Evolutionary conservation across 2,329 filamentous ascomycete genomes (phyloP).

Genomic region (Ceratocystis harringtonii): DNA sequence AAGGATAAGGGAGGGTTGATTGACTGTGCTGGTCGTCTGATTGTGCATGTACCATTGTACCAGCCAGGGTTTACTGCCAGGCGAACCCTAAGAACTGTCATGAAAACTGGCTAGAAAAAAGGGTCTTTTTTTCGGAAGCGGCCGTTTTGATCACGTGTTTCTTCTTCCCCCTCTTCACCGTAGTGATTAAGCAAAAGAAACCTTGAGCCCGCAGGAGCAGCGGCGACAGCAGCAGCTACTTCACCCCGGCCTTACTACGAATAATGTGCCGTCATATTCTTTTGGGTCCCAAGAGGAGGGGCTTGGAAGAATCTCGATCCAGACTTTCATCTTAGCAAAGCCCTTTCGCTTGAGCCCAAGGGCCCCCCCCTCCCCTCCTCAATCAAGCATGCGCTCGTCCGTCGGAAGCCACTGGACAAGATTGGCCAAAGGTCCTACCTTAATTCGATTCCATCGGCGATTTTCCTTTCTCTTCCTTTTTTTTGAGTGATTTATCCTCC

Average conservation of each 20-base stretch:
- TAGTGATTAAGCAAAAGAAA: not conserved
- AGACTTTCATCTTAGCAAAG: not conserved
- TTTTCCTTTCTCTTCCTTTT: not conserved
- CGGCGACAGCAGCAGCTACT: no score
- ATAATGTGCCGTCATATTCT: not conserved
- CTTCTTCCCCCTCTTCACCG: not conserved
- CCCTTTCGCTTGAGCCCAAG: not conserved
- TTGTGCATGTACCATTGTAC: no score
- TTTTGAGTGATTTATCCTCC: not conserved
- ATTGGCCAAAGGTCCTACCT: not conserved
- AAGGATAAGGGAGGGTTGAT: no score
- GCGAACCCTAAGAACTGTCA: not conserved
- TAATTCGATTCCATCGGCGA: not conserved
- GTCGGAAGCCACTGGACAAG: not conserved
- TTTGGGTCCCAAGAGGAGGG: not conserved
- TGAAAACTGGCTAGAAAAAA: no score
- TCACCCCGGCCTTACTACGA: not conserved
- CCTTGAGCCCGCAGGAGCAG: no score
- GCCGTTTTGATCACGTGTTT: not conserved
- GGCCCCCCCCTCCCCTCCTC: not conserved
- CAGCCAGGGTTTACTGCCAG: no score
- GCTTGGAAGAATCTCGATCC: not conserved
- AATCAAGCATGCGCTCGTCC: conserved; percentile 1
- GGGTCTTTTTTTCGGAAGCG: no score
- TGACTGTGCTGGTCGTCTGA: not conserved